Percentiles rank a stretch among this genome's conserved stretches.
Evolutionary conservation across 2,329 filamentous ascomycete genomes (phyloP).

Genomic region (Gyromitra esculenta): DNA sequence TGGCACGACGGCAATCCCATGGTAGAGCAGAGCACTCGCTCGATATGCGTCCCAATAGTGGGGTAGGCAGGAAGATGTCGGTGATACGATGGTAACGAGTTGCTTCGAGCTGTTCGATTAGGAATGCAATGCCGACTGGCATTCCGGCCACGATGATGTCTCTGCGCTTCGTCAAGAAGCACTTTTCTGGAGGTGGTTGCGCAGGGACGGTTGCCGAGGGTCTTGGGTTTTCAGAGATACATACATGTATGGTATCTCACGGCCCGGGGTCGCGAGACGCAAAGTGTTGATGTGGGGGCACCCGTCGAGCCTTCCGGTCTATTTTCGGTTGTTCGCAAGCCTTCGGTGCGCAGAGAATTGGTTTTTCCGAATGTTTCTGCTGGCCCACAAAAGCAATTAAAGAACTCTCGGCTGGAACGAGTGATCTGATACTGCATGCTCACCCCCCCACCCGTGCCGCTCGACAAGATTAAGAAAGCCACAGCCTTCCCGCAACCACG

Average conservation of each 20-base stretch:
- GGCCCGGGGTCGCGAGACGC: slow-evolving; percentile 24
- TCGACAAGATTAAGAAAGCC: background rate
- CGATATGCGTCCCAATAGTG: slow-evolving; percentile 33
- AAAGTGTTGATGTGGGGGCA: slow-evolving; percentile 24
- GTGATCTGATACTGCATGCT: slow-evolving; percentile 3
- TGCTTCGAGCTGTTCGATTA: slow-evolving; percentile 6
- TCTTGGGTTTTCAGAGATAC: slow-evolving; percentile 26
- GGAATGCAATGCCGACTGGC: slow-evolving; percentile 43
- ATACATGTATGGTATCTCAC: background rate
- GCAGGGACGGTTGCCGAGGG: slow-evolving; percentile 27
- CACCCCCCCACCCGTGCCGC: slow-evolving; percentile 11
- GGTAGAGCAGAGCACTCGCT: background rate
- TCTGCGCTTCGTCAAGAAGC: slow-evolving; percentile 5
- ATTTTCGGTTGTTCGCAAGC: slow-evolving; percentile 18
- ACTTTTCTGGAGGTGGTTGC: slow-evolving; percentile 25
- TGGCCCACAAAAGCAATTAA: background rate
- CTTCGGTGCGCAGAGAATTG: background rate
- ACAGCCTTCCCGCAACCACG: slow-evolving; percentile 3
- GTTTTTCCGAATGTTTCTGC: background rate
- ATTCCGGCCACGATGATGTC: slow-evolving; percentile 6
- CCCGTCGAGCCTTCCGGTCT: slow-evolving; percentile 23
- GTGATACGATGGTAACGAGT: slow-evolving; percentile 31
- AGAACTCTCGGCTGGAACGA: background rate
- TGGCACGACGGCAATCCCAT: slow-evolving; percentile 21
- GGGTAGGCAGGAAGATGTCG: slow-evolving; percentile 26